A percentile compares a stretch with the other conserved stretches of the same genome.
phyloP scores from a whole-genome alignment of 1,139 yeast species.

The Blastobotrys persicus region DNA sequence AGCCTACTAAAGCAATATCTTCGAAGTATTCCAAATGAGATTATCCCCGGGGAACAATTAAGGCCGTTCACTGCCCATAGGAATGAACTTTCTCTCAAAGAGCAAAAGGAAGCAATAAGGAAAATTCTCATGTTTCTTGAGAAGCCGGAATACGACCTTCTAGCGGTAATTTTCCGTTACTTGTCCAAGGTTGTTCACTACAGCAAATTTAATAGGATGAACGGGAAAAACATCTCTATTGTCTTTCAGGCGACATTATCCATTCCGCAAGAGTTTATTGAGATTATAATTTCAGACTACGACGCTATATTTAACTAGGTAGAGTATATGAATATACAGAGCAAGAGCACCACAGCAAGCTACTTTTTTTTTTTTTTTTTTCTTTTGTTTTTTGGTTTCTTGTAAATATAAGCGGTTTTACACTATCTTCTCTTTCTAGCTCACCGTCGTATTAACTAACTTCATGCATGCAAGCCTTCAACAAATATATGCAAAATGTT shows the following conservation, averaged over 20 bases:
- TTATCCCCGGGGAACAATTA: conserved; percentile 49
- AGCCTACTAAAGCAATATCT: conserved; percentile 73
- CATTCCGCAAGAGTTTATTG: conserved; percentile 63
- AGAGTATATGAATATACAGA: no score
- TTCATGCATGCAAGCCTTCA: background rate
- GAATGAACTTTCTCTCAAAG: conserved; percentile 16
- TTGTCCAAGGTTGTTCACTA: conserved; percentile 63
- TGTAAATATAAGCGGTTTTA: no score
- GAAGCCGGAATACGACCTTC: conserved; percentile 54
- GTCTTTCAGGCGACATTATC: conserved; percentile 85
- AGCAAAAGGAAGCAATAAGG: conserved; percentile 35
- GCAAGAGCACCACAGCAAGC: no score
- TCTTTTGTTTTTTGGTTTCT: no score
- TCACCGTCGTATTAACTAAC: no score
- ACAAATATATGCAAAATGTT: no score
- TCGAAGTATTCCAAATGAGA: conserved; percentile 64
- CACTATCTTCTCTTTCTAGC: no score
- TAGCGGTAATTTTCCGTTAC: conserved; percentile 65
- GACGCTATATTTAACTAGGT: conserved; percentile 59
- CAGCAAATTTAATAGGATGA: conserved; percentile 76
- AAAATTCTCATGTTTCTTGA: conserved; percentile 43
- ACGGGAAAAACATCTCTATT: conserved; percentile 68
- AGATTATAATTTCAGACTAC: conserved; percentile 62
- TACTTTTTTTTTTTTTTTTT: no score
- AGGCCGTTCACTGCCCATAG: background rate